These are phyloP conservation scores for Diaporthe capsici DNA, from an alignment of 2,329 filamentous ascomycete genomes.

Conservation along the genomic window DNA sequence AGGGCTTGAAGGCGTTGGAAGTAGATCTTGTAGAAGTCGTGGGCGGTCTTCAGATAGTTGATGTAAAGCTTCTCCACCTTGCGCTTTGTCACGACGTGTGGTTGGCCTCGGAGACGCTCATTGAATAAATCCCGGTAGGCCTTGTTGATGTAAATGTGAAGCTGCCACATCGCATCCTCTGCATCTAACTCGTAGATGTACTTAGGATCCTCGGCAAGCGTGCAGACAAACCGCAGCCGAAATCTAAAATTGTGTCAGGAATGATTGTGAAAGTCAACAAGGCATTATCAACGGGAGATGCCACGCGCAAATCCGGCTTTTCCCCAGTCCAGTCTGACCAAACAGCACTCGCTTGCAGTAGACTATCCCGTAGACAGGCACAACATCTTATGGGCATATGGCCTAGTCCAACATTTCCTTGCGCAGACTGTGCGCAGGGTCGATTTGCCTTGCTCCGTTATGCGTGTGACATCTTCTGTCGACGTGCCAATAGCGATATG, in stretches of 20 bases:
- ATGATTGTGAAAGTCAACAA: neutral
- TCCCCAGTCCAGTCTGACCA: neutral
- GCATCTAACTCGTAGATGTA: slow-evolving; percentile 67
- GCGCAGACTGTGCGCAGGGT: neutral
- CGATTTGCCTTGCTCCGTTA: neutral
- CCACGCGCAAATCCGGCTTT: neutral
- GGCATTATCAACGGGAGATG: slow-evolving; percentile 3
- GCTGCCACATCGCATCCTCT: slow-evolving; percentile 82
- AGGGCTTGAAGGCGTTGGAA: slow-evolving; percentile 80
- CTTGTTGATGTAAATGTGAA: slow-evolving; percentile 82
- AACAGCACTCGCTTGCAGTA: slow-evolving; percentile 13
- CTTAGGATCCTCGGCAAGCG: slow-evolving; percentile 80
- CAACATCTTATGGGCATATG: neutral
- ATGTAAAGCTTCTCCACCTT: slow-evolving; percentile 87
- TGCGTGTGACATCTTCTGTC: slow-evolving; percentile 14
- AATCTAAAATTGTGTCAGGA: slow-evolving; percentile 44
- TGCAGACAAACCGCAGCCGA: slow-evolving; percentile 78
- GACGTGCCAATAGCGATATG: neutral
- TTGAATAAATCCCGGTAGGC: slow-evolving; percentile 81
- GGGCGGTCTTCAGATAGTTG: slow-evolving; percentile 87
- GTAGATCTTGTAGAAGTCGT: slow-evolving; percentile 89
- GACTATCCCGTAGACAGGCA: neutral
- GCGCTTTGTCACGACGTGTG: slow-evolving; percentile 74
- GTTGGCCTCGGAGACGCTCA: slow-evolving; percentile 62
- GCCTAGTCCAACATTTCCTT: neutral